Evolutionary conservation across 164 flowering plant genomes (phyloP), one percentile per base, ranked within the genome.

Genomic region (Chloranthus sessilifolius): DNA sequence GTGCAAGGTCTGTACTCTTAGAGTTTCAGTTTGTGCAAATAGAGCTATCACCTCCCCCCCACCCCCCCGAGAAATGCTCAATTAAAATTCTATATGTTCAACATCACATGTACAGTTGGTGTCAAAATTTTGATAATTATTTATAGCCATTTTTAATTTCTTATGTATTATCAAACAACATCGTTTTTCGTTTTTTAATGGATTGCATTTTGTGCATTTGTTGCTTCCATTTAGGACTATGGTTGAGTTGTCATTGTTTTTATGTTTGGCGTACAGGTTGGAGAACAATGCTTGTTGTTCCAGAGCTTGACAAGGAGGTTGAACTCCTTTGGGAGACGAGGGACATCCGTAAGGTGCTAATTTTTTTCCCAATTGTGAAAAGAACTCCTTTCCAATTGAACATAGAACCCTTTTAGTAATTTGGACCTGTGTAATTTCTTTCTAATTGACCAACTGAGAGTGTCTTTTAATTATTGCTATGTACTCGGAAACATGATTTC

Each of bases 201-300:
- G 34, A 37, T 38, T 51, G n/a, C 14, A 24, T 17, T 37, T 37
- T n/a, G 36, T 43, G 10, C 3, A 43, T 27, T 27, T 3, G 27
- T 34, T n/a, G n/a, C n/a, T n/a, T n/a, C n/a, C n/a, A n/a, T 29
- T 9, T 17, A 16, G 21, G 37, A 22, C 30, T 29, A 23, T 45
- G 50, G 16, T 34, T 43, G 4, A 8, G 22, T 28, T 24, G 6
- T 61, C 33, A 19, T 5, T 22, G n/a, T n/a, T n/a, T n/a, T n/a
- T n/a, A n/a, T n/a, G n/a, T n/a, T n/a, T n/a, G n/a, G n/a, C n/a
- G 7, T 39, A 57, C 51, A 90, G 99, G 99, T 24, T 92, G 99
- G 99, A 79, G 99, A 69, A 92, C 99, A 40, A 92, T 92, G 99
- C 96, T 92, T 64, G 95, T 88, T 54, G 91, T 92, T 57, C 95